Evolutionary conservation across 331 rosid species (phyloP).

Genomic region (Dryas integrifolia): DNA sequence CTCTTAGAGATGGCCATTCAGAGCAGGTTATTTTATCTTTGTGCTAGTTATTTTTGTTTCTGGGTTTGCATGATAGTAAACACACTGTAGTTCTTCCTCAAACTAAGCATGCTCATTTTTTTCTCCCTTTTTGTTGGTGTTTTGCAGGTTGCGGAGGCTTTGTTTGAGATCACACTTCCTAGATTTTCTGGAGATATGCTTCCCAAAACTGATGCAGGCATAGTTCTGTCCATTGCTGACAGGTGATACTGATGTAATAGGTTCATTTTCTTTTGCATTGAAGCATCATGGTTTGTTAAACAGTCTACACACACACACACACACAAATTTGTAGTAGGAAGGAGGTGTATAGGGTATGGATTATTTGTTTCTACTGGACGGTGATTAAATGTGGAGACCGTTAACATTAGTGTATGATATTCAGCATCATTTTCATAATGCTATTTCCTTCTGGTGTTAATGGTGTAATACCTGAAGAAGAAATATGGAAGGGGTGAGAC

Average conservation of each 20-base stretch:
- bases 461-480: neutral
- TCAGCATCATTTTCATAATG: neutral
- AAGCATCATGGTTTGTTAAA: neutral
- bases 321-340: neutral
- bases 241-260: conserved; percentile 41
- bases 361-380: neutral
- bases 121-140: conserved; percentile 18
- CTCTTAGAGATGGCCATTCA: conserved; percentile 85
- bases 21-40: conserved; percentile 61
- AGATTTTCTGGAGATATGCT: conserved; percentile 90
- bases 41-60: conserved; percentile 7
- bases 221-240: conserved; percentile 77
- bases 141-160: conserved; percentile 75
- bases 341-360: neutral
- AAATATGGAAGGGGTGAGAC: neutral
- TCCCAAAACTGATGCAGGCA: conserved; percentile 74
- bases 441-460: neutral
- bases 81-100: neutral
- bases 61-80: neutral
- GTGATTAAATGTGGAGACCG: neutral
- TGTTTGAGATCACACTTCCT: conserved; percentile 88
- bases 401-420: neutral
- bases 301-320: too few relatives aligned
- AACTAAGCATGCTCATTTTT: conserved; percentile 21
- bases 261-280: neutral